A percentile compares a stretch with the other conserved stretches of the same genome.
Conservation (phyloP, 139 green algal species). For the Edaphochlamys debaryana region DNA sequence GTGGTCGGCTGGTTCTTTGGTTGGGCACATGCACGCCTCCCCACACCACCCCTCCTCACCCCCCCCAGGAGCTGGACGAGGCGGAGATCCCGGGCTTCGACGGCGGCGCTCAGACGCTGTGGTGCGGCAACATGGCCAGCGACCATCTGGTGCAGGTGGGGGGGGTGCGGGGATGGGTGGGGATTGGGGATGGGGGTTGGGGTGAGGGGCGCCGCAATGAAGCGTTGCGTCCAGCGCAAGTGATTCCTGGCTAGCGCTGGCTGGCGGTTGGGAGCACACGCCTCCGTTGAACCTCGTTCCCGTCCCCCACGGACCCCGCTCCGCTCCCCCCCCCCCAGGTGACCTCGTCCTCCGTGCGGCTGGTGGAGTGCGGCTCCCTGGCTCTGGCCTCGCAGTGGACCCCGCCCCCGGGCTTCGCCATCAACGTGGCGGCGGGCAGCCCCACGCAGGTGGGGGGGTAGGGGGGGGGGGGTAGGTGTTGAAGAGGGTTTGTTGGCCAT, state of each 20-base stretch:
- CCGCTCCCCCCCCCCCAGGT: conserved; percentile 52
- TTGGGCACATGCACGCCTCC: not conserved
- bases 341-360: conserved; percentile 60
- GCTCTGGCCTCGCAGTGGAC: conserved; percentile 73
- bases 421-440: conserved; percentile 85
- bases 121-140: conserved; percentile 82
- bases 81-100: conserved; percentile 88
- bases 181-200: not conserved
- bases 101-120: conserved; percentile 81
- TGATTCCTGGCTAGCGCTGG: too few species aligned
- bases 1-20: not conserved
- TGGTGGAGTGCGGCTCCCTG: conserved; percentile 61
- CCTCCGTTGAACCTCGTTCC: too few species aligned
- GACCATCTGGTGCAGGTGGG: conserved; percentile 86
- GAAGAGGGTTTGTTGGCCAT: too few species aligned
- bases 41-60: not conserved
- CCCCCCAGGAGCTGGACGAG: conserved; percentile 82
- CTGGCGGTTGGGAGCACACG: too few species aligned
- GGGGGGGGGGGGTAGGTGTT: too few species aligned
- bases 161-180: not conserved
- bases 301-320: too few species aligned
- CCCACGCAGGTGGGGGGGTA: conserved; percentile 72
- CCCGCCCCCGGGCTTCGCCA: conserved; percentile 58
- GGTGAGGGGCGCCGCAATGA: not conserved
- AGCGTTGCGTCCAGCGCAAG: too few species aligned